Conservation (phyloP, 352 stramenopile species). For the Salisapilia sapeloensis region DNA sequence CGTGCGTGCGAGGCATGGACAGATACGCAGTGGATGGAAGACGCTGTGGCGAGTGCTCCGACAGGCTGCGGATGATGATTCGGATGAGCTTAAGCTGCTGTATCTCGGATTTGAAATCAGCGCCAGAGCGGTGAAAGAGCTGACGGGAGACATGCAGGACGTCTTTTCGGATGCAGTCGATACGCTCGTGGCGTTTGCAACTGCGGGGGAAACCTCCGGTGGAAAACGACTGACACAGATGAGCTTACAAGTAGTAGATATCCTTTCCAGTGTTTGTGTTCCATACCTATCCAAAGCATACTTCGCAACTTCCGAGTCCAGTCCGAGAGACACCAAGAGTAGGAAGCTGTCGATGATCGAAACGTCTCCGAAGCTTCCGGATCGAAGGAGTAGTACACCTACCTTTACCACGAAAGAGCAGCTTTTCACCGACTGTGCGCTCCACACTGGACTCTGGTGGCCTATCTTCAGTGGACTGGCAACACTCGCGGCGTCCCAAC, state of each 20-base stretch:
- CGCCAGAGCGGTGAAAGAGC: conserved; percentile 20
- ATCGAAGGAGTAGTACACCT: no score
- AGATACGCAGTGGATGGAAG: conserved; percentile 89
- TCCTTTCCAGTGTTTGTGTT: conserved; percentile 50
- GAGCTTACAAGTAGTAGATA: conserved; percentile 44
- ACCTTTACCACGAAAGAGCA: no score
- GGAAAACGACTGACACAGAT: conserved; percentile 49
- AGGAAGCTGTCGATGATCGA: no score
- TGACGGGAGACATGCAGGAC: no score
- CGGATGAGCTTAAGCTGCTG: no score
- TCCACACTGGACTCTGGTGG: conserved; percentile 82
- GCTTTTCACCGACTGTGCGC: conserved; percentile 55
- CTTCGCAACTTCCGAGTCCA: no score
- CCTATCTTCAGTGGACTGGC: conserved; percentile 94
- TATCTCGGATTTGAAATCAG: conserved; percentile 21
- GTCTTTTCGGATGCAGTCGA: conserved; percentile 72
- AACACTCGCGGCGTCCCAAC: conserved; percentile 80
- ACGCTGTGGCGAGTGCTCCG: conserved; percentile 87
- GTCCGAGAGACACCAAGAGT: no score
- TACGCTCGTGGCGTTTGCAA: conserved; percentile 63
- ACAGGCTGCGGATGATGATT: conserved; percentile 73
- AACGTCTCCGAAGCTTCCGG: no score
- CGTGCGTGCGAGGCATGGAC: conserved; percentile 68
- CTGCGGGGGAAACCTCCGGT: no score
- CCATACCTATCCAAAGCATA: no score